A percentile compares a stretch with the other conserved stretches of the same genome.
Evolutionary conservation across 441 rosid genomes (phyloP).

Genomic region (Biscutella laevigata): DNA sequence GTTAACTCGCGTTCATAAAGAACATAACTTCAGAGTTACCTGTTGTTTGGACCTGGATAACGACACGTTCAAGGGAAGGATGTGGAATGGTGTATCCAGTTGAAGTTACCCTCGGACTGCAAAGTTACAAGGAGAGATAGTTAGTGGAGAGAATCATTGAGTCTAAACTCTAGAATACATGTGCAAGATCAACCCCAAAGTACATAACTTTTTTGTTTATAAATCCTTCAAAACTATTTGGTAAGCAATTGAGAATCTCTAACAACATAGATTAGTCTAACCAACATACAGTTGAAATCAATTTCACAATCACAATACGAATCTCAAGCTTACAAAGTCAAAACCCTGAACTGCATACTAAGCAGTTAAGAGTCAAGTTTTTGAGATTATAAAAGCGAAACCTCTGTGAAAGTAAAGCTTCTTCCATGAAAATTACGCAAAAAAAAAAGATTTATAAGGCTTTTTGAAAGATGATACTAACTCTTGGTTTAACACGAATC

Average conservation of each 20-base stretch:
- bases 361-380: too few relatives aligned
- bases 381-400: not conserved
- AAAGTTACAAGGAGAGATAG: conserved; percentile 11
- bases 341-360: too few relatives aligned
- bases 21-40: conserved; percentile 32
- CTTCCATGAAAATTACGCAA: not conserved
- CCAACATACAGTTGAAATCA: not conserved
- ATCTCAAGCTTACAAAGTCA: too few relatives aligned
- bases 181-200: not conserved
- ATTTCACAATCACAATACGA: not conserved
- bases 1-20: too few relatives aligned
- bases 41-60: conserved; percentile 79
- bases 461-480: conserved; percentile 31
- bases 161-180: not conserved
- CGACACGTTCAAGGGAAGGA: conserved; percentile 81
- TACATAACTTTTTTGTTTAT: not conserved
- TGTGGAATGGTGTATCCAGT: conserved; percentile 87
- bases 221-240: not conserved
- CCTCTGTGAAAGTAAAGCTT: not conserved
- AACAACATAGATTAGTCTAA: not conserved
- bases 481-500: conserved; percentile 91
- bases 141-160: not conserved
- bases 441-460: not conserved
- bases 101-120: conserved; percentile 72
- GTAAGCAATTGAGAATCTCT: not conserved